A percentile compares a stretch with the other conserved stretches of the same genome.
Conservation (phyloP, 768 basidiomycete species). For the Boletus eberwhitei region DNA sequence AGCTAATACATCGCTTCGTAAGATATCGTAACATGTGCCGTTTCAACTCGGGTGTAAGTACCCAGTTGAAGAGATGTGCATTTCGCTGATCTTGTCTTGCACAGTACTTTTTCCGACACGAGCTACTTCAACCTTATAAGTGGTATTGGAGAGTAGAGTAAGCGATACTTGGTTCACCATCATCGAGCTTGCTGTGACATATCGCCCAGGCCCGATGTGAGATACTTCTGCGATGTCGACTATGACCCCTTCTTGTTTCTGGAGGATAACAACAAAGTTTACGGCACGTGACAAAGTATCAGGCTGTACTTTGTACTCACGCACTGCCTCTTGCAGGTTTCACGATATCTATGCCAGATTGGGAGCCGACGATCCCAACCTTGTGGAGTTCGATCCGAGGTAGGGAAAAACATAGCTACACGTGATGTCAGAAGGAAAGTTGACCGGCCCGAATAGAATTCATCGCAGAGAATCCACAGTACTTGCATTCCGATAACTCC, state of each 20-base stretch:
- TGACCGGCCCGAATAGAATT: constrained; percentile 50
- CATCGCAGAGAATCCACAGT: constrained; percentile 49
- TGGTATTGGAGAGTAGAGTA: constrained; percentile 66
- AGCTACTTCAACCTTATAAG: constrained; percentile 48
- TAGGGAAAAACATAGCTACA: constrained; percentile 31
- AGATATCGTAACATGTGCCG: constrained; percentile 80
- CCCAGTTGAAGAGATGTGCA: background rate
- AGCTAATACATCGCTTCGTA: background rate
- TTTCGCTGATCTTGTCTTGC: constrained; percentile 6
- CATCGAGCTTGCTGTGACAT: background rate
- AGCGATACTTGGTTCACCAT: constrained; percentile 12
- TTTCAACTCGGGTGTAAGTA: constrained; percentile 63
- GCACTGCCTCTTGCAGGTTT: constrained; percentile 38
- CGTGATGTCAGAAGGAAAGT: constrained; percentile 31
- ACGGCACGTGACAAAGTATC: constrained; percentile 34
- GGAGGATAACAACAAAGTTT: constrained; percentile 50
- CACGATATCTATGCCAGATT: constrained; percentile 64
- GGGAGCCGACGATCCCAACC: constrained; percentile 58
- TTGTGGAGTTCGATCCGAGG: constrained; percentile 60
- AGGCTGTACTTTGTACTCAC: background rate
- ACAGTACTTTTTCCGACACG: constrained; percentile 56
- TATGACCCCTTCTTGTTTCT: constrained; percentile 54
- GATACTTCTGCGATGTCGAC: constrained; percentile 53
- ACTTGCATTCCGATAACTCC: constrained; percentile 54
- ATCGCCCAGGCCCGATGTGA: constrained; percentile 41